Base-by-base conservation (phyloP, 2,329 filamentous ascomycete species). In the Plenodomus lindquistii region DNA sequence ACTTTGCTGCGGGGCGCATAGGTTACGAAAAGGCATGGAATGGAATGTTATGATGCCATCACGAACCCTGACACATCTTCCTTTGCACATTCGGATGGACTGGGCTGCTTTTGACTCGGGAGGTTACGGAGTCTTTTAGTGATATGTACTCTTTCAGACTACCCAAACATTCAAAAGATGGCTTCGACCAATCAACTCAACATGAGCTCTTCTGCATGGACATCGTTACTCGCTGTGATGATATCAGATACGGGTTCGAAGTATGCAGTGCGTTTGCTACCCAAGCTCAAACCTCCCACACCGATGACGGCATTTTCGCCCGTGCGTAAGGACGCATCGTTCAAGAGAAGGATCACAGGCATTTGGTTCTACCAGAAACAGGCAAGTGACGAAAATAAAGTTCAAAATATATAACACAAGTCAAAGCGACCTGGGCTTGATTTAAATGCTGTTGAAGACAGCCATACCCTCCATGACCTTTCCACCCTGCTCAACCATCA, bases 401-500 rank as follows among this genome's bases (percentile, higher is more conserved):
- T 24, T 24, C 6, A 24, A 24, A 24, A 24, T 10, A 24, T 24
- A 24, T 24, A 10, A 24, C 22, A 24, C 10, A 10, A 24, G 5
- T n/a, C n/a, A n/a, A n/a, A n/a, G 5, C 22, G 22, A 24, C 11
- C 22, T 24, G 22, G n/a, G 11, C 22, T 24, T 6, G 22, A 5
- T 24, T 11, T 24, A 37, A 19, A 37, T 37, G 35, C 35, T 37
- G 35, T 18, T 37, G 16, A 86, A 84, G 1, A 82, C 82, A 27
- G 74, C 71, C 60, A 87, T 65, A 63, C 85, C 86, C 11, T 76
- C 79, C 56, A 83, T 74, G 4, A 79, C 82, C 44, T 75, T 77
- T 2, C 83, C 80, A 2, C 75, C 75, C 54, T 75, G 78, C 48
- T 77, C 73, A 43, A 88, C 84, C 78, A 88, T 77, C 37, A 84